phyloP scores from a whole-genome alignment of 129 eudicot species.

The Flaveria trinervia region DNA sequence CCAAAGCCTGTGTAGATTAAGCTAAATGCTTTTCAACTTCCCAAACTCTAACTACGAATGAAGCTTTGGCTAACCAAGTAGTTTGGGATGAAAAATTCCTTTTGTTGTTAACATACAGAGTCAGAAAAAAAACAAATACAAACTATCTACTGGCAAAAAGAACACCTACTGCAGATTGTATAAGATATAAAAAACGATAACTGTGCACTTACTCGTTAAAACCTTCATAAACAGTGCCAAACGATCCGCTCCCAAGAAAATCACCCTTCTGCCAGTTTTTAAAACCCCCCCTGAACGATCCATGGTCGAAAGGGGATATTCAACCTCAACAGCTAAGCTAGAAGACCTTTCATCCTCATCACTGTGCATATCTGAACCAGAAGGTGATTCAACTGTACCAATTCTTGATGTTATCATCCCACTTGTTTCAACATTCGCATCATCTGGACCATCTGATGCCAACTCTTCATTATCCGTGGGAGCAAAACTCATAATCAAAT shows the following conservation, averaged over 20 bases:
- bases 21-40: slow-evolving; percentile 1
- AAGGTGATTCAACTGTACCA: slow-evolving; percentile 29
- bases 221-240: slow-evolving; percentile 87
- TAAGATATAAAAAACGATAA: not conserved
- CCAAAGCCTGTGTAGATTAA: not conserved
- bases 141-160: not conserved
- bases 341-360: slow-evolving; percentile 34
- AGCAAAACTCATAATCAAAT: slow-evolving; percentile 54
- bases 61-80: not conserved
- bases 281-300: slow-evolving; percentile 32
- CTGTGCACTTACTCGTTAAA: slow-evolving; percentile 58
- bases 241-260: slow-evolving; percentile 75
- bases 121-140: not conserved
- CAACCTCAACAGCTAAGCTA: slow-evolving; percentile 18
- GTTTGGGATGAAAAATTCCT: not conserved
- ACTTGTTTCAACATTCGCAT: not conserved
- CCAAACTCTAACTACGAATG: not conserved
- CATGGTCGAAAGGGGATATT: slow-evolving; percentile 44
- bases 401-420: slow-evolving; percentile 6
- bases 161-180: not conserved
- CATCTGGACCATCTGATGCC: slow-evolving; percentile 25
- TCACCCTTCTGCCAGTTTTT: slow-evolving; percentile 84
- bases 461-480: slow-evolving; percentile 46
- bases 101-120: not conserved
- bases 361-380: slow-evolving; percentile 36